Conservation (phyloP, 306 rosid genomes). For the Ormosia semicastrata region DNA sequence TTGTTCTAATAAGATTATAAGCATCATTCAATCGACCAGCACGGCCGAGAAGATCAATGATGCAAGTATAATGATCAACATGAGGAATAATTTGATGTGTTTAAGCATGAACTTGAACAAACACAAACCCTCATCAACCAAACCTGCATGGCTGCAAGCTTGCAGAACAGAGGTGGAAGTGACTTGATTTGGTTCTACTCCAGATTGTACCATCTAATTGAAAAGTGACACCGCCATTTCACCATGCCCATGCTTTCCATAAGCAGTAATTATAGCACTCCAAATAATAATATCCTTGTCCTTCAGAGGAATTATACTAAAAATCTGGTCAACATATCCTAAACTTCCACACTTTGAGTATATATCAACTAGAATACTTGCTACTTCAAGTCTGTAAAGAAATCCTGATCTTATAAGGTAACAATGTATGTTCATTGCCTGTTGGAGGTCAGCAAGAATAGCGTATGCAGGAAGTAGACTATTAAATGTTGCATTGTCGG, state of each 20-base stretch:
- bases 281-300: conserved; percentile 67
- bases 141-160: conserved; percentile 89
- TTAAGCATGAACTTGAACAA: conserved; percentile 63
- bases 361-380: conserved; percentile 70
- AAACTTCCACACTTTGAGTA: conserved; percentile 77
- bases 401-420: conserved; percentile 66
- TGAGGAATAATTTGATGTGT: conserved; percentile 41
- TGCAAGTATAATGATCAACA: conserved; percentile 75
- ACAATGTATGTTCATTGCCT: conserved; percentile 67
- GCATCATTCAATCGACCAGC: conserved; percentile 79
- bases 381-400: conserved; percentile 57
- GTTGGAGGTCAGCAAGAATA: conserved; percentile 68
- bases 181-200: conserved; percentile 69
- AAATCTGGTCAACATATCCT: conserved; percentile 59
- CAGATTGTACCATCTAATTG: conserved; percentile 73
- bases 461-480: conserved; percentile 83
- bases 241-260: conserved; percentile 80
- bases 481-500: conserved; percentile 62
- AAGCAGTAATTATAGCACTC: conserved; percentile 74
- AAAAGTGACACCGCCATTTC: conserved; percentile 69
- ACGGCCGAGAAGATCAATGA: conserved; percentile 89
- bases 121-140: conserved; percentile 79
- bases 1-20: conserved; percentile 55
- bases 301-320: conserved; percentile 46
- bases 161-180: conserved; percentile 80